phyloP scores from a whole-genome alignment of 305 asterid species.

The Nicotiana rustica region DNA sequence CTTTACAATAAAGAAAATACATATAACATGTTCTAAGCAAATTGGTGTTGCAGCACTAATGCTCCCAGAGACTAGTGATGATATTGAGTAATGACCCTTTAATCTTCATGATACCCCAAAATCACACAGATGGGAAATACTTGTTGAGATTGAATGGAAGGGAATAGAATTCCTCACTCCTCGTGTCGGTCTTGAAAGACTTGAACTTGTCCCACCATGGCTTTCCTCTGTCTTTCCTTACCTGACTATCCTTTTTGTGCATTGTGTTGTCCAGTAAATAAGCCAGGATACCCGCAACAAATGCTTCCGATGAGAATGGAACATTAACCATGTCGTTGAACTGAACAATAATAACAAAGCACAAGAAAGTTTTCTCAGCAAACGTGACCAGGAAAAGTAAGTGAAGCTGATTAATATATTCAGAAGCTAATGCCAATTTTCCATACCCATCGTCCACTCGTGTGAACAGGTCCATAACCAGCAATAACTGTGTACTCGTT shows the following conservation, averaged over 20 bases:
- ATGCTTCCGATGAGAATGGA: slow-evolving; percentile 89
- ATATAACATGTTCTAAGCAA: slow-evolving; percentile 37
- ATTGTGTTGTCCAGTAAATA: slow-evolving; percentile 87
- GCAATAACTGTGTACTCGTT: slow-evolving; percentile 82
- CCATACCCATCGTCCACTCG: slow-evolving; percentile 86
- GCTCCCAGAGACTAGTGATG: slow-evolving; percentile 29
- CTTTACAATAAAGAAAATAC: slow-evolving; percentile 49
- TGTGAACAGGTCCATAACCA: slow-evolving; percentile 82
- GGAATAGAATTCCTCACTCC: slow-evolving; percentile 90
- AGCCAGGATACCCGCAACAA: slow-evolving; percentile 84
- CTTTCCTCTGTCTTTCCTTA: slow-evolving; percentile 84
- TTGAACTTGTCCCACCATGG: slow-evolving; percentile 98
- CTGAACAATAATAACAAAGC: slow-evolving; percentile 46
- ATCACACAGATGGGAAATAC: slow-evolving; percentile 84
- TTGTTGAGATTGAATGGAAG: slow-evolving; percentile 90
- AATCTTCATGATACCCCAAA: neutral
- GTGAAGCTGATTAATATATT: neutral
- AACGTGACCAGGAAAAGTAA: neutral
- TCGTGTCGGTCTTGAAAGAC: slow-evolving; percentile 68
- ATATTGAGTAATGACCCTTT: slow-evolving; percentile 21
- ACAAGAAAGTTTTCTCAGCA: neutral
- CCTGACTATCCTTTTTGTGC: slow-evolving; percentile 65
- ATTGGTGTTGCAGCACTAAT: slow-evolving; percentile 22
- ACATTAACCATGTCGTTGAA: slow-evolving; percentile 84
- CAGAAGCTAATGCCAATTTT: slow-evolving; percentile 17